Conservation (phyloP, 1,284 basidiomycete genomes). For the Pascua guehoae region DNA sequence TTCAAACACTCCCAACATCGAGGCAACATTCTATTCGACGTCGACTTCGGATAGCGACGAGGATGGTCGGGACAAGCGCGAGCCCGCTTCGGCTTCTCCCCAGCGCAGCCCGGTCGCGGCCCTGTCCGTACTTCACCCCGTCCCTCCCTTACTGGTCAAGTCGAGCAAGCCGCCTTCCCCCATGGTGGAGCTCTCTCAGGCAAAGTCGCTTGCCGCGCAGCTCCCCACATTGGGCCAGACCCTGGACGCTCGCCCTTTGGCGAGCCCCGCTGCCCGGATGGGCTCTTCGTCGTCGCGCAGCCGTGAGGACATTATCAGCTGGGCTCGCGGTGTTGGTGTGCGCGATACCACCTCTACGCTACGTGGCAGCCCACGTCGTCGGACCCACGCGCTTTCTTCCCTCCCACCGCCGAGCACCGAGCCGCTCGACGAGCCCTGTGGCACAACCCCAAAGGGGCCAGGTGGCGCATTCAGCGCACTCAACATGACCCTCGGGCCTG, state of each 20-base stretch:
- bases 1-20: slow-evolving; percentile 32
- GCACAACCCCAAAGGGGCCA: slow-evolving; percentile 10
- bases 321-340: slow-evolving; percentile 40
- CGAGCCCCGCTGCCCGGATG: slow-evolving; percentile 32
- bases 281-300: slow-evolving; percentile 40
- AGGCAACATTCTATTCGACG: slow-evolving; percentile 40
- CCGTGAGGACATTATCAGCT: slow-evolving; percentile 45
- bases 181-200: not conserved
- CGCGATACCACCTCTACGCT: slow-evolving; percentile 6
- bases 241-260: slow-evolving; percentile 1
- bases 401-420: slow-evolving; percentile 16
- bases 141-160: slow-evolving; percentile 2
- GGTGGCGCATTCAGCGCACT: slow-evolving; percentile 27
- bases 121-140: not conserved
- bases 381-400: slow-evolving; percentile 7
- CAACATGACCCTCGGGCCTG: slow-evolving; percentile 24
- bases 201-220: slow-evolving; percentile 12
- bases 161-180: not conserved
- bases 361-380: slow-evolving; percentile 6
- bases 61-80: slow-evolving; percentile 9
- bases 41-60: slow-evolving; percentile 34
- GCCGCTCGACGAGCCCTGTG: slow-evolving; percentile 11
- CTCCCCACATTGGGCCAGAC: slow-evolving; percentile 16
- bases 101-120: slow-evolving; percentile 2
- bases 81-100: not conserved